Conservation (phyloP, 306 rosid species). For the Hippophae gyantsensis region DNA sequence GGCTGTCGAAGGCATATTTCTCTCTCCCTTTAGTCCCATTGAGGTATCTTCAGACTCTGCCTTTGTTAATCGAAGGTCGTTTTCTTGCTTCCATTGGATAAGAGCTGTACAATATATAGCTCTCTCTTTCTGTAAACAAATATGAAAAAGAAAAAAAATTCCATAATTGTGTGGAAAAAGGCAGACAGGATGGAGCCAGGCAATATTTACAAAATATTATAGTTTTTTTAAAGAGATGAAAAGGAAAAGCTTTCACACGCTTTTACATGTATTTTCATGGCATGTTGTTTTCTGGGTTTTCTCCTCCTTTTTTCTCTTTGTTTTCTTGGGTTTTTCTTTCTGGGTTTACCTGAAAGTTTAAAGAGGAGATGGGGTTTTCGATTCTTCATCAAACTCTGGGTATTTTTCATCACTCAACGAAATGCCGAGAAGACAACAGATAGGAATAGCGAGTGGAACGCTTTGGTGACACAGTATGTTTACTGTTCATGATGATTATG, state of each 20-base stretch:
- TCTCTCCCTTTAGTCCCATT: constrained; percentile 21
- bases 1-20: constrained; percentile 26
- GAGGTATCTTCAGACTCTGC: constrained; percentile 36
- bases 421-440: neutral
- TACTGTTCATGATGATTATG: neutral
- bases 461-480: neutral
- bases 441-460: neutral
- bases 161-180: constrained; percentile 47
- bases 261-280: too few species aligned
- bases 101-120: constrained; percentile 54
- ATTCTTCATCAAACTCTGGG: neutral
- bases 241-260: neutral
- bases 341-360: neutral
- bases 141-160: constrained; percentile 10
- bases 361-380: neutral
- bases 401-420: neutral
- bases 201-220: constrained; percentile 13
- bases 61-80: constrained; percentile 47
- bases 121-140: constrained; percentile 28
- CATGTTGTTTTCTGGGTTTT: too few species aligned
- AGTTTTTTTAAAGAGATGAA: neutral
- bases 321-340: neutral
- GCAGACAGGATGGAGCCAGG: constrained; percentile 59
- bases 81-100: constrained; percentile 40
- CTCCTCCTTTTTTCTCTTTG: too few species aligned